Percentiles rank a stretch among this genome's conserved stretches.
These are phyloP conservation scores for Talaromyces verruculosus DNA, from an alignment of 2,329 filamentous ascomycete genomes.

Conservation along the genomic window DNA sequence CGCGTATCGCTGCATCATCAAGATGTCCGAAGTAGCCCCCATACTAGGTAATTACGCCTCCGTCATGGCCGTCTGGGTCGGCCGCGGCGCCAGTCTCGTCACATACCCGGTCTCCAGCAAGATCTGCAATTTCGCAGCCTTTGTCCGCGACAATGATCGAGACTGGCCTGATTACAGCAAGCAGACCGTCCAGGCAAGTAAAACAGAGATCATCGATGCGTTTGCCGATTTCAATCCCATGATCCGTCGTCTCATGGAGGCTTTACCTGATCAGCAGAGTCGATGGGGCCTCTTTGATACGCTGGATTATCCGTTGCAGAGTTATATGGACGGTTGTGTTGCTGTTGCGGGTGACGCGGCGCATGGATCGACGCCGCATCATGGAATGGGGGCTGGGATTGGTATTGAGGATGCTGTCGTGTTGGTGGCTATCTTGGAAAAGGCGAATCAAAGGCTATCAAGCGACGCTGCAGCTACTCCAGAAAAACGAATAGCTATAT, in stretches of 20 bases:
- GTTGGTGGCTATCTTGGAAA: slow-evolving; percentile 24
- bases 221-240: background rate
- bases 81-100: slow-evolving; percentile 13
- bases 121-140: slow-evolving; percentile 30
- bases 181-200: slow-evolving; percentile 7
- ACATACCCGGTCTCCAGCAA: slow-evolving; percentile 26
- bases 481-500: background rate
- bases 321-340: background rate
- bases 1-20: background rate
- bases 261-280: slow-evolving; percentile 5
- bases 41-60: background rate
- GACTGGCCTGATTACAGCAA: slow-evolving; percentile 4
- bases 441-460: background rate
- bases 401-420: slow-evolving; percentile 31
- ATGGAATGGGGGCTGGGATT: slow-evolving; percentile 30
- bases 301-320: background rate
- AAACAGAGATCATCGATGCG: background rate
- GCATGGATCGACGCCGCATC: slow-evolving; percentile 31
- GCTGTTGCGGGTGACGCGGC: slow-evolving; percentile 31
- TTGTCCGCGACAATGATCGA: slow-evolving; percentile 20
- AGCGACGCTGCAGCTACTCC: background rate
- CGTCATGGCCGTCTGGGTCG: background rate
- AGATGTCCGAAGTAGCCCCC: background rate
- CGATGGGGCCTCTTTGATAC: slow-evolving; percentile 12
- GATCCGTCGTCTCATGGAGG: background rate